Percentiles rank a stretch among this genome's conserved stretches.
phyloP scores from a whole-genome alignment of 495 filamentous ascomycete species.

The Talaromyces stipitatus region DNA sequence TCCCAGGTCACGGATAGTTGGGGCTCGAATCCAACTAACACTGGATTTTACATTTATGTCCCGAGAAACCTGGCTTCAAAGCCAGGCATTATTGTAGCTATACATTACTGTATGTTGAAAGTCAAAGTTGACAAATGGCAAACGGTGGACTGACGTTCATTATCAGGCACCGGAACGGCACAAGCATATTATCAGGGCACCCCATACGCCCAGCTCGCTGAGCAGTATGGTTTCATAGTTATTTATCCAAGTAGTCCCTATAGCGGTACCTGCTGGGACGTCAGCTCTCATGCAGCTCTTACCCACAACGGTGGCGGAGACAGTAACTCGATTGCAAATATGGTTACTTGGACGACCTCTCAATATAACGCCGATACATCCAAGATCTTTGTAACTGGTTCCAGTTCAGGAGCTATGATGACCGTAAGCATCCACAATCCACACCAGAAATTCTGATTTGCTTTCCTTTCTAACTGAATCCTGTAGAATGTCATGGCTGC shows the following conservation, averaged over 20 bases:
- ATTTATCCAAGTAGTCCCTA: conserved; percentile 43
- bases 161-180: conserved; percentile 16
- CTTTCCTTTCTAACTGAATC: neutral
- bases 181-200: conserved; percentile 16
- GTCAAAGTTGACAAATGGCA: neutral
- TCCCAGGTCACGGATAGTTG: neutral
- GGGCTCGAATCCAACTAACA: conserved; percentile 3
- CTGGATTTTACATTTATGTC: conserved; percentile 21
- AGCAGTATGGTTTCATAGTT: conserved; percentile 43
- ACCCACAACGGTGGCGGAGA: conserved; percentile 47
- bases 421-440: conserved; percentile 23
- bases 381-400: conserved; percentile 44
- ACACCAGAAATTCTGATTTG: neutral
- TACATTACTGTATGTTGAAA: conserved; percentile 7
- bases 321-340: conserved; percentile 43
- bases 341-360: conserved; percentile 44
- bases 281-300: conserved; percentile 35
- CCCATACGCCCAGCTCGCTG: conserved; percentile 24
- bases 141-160: neutral
- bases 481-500: conserved; percentile 42
- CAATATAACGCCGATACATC: conserved; percentile 39
- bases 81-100: conserved; percentile 32
- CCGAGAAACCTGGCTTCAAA: conserved; percentile 24
- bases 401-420: conserved; percentile 52
- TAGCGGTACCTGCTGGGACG: conserved; percentile 50